A percentile compares a stretch with the other conserved stretches of the same genome.
Conservation (phyloP, 768 basidiomycete genomes). For the Lentinus brumalis region DNA sequence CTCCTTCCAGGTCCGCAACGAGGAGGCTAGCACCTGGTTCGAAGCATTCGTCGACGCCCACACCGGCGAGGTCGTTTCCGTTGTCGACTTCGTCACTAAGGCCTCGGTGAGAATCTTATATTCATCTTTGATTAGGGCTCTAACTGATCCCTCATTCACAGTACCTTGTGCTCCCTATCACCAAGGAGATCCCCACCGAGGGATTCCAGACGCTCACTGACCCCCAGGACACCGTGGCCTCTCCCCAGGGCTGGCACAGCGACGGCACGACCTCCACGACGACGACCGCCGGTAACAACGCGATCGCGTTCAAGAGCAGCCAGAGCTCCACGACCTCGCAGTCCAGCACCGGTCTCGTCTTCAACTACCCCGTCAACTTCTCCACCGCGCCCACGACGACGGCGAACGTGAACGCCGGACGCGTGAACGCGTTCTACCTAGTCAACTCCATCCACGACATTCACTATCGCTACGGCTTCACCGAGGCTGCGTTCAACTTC, state of each 20-base stretch:
- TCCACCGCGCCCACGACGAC: conserved; percentile 41
- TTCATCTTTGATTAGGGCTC: not conserved
- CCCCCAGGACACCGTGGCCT: conserved; percentile 55
- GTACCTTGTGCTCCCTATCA: conserved; percentile 53
- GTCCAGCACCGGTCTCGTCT: conserved; percentile 41
- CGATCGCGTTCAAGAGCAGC: conserved; percentile 34
- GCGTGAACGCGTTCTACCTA: conserved; percentile 60
- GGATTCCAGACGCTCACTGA: conserved; percentile 52
- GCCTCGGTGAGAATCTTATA: conserved; percentile 38
- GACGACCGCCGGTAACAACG: conserved; percentile 41
- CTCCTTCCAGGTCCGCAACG: conserved; percentile 45
- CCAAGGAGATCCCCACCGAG: conserved; percentile 50
- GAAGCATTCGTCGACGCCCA: conserved; percentile 63
- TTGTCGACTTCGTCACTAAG: conserved; percentile 53
- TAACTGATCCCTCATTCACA: conserved; percentile 10
- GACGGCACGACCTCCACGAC: conserved; percentile 38
- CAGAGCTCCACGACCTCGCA: conserved; percentile 35
- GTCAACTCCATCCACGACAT: conserved; percentile 62
- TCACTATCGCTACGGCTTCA: conserved; percentile 58
- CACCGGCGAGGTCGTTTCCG: conserved; percentile 49
- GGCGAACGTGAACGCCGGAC: conserved; percentile 54
- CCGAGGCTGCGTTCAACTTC: conserved; percentile 61
- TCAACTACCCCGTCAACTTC: conserved; percentile 40
- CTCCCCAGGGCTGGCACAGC: conserved; percentile 59
- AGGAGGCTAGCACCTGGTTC: conserved; percentile 47